Evolutionary conservation across 495 filamentous ascomycete species (phyloP).

Genomic region (Beverwykella pulmonaria): DNA sequence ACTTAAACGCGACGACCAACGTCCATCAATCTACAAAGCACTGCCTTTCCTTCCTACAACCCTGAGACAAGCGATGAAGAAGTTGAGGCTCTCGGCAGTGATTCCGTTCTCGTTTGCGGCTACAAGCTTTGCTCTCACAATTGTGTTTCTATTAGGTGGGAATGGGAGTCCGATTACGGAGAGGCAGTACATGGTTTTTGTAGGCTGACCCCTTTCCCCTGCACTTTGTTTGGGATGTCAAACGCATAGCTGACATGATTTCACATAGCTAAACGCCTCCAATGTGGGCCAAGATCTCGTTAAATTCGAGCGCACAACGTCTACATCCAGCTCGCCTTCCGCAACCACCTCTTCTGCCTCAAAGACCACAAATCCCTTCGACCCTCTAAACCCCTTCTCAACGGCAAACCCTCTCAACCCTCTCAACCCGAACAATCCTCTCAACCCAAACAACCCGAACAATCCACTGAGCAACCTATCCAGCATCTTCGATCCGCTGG

Average conservation of each 20-base stretch:
- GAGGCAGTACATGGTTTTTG: constrained; percentile 3
- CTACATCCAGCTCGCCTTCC: constrained; percentile 6
- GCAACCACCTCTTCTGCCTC: constrained; percentile 5
- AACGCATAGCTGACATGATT: no score
- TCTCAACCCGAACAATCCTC: constrained; percentile 15
- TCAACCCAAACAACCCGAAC: not conserved
- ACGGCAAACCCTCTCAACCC: constrained; percentile 22
- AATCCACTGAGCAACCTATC: not conserved
- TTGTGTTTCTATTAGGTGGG: constrained; percentile 17
- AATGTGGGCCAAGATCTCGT: constrained; percentile 20
- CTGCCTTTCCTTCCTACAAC: constrained; percentile 6
- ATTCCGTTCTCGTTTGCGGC: constrained; percentile 6
- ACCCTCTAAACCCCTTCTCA: constrained; percentile 19
- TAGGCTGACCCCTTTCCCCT: not conserved
- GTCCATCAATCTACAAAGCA: not conserved
- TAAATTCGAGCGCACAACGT: constrained; percentile 9
- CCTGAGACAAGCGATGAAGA: not conserved
- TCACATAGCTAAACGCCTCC: constrained; percentile 20
- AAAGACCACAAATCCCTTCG: not conserved
- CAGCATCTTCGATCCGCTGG: not conserved
- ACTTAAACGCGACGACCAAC: constrained; percentile 5
- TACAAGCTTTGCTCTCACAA: constrained; percentile 9
- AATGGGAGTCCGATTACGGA: not conserved
- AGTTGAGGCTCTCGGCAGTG: constrained; percentile 8
- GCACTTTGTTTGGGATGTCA: no score